Conservation (phyloP, 2,329 filamentous ascomycete species). For the Penicillium capsulatum region DNA sequence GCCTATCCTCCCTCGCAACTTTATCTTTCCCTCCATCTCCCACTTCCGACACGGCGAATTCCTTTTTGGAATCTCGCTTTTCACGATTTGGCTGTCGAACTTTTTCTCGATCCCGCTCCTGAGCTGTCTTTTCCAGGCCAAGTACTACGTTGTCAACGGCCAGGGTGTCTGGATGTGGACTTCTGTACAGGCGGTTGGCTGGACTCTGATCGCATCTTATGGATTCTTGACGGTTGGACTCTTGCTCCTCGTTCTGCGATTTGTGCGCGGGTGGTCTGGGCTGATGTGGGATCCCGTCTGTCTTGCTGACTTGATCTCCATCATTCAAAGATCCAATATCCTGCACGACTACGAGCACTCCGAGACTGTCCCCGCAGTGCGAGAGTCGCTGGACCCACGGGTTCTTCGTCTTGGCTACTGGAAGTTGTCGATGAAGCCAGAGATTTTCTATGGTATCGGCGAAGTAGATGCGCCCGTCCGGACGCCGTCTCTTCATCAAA, state of each 20-base stretch:
- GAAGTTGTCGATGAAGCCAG: constrained; percentile 62
- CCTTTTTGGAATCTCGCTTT: constrained; percentile 61
- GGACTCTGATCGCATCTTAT: constrained; percentile 73
- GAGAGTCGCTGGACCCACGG: constrained; percentile 52
- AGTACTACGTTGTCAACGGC: constrained; percentile 57
- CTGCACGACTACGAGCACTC: constrained; percentile 67
- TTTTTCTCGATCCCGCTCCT: constrained; percentile 74
- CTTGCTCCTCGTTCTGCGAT: constrained; percentile 59
- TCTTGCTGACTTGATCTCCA: constrained; percentile 72
- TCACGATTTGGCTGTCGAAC: constrained; percentile 71
- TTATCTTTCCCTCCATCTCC: constrained; percentile 64
- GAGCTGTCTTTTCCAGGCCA: constrained; percentile 68
- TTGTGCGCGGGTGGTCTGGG: constrained; percentile 64
- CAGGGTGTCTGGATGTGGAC: constrained; percentile 71
- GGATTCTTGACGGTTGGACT: constrained; percentile 59
- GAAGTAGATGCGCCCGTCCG: constrained; percentile 52
- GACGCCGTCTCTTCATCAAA: constrained; percentile 39
- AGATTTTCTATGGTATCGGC: constrained; percentile 78
- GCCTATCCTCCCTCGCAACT: constrained; percentile 56
- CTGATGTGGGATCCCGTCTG: constrained; percentile 81
- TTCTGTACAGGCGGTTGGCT: constrained; percentile 70
- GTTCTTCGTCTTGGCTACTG: constrained; percentile 81
- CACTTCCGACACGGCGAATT: constrained; percentile 66
- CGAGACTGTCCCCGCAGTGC: constrained; percentile 52
- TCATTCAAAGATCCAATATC: constrained; percentile 76